Evolutionary conservation across 495 filamentous ascomycete species (phyloP).

Genomic region (Zalerion maritima): DNA sequence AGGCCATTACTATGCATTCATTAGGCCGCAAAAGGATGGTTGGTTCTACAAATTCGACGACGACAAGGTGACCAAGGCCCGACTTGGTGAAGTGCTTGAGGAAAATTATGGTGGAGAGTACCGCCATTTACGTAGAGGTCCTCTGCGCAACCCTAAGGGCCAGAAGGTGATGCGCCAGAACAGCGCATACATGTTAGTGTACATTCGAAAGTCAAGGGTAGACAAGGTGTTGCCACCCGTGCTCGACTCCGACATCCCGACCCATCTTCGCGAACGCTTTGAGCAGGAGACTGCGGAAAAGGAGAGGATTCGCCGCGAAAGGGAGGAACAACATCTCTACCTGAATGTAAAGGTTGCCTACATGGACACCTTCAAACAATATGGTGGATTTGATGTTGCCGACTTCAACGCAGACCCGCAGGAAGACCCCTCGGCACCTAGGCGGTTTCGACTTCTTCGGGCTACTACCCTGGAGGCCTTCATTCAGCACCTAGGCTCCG

Average conservation of each 20-base stretch:
- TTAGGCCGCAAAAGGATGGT: conserved; percentile 84
- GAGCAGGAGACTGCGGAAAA: conserved; percentile 65
- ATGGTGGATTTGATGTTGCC: conserved; percentile 77
- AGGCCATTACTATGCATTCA: conserved; percentile 97
- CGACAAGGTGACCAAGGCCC: conserved; percentile 86
- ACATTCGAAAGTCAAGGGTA: conserved; percentile 71
- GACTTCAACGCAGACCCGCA: conserved; percentile 43
- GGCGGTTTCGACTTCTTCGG: conserved; percentile 53
- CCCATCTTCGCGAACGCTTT: conserved; percentile 65
- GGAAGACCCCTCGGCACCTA: conserved; percentile 43
- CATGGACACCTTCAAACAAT: conserved; percentile 59
- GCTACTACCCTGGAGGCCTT: conserved; percentile 63
- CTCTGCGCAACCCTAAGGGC: conserved; percentile 37
- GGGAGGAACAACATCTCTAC: conserved; percentile 87
- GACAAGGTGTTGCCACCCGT: conserved; percentile 69
- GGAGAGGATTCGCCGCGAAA: conserved; percentile 66
- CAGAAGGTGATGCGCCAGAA: conserved; percentile 38
- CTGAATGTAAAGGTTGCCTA: conserved; percentile 68
- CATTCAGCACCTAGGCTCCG: conserved; percentile 48
- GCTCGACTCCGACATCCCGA: conserved; percentile 58
- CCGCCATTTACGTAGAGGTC: too few species aligned
- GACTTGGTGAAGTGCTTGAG: conserved; percentile 79
- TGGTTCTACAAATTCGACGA: conserved; percentile 97
- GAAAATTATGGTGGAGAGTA: conserved; percentile 95
- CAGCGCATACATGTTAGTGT: conserved; percentile 96